Conservation (phyloP, 805 yeast genomes). For the Ogataea haglerorum region DNA sequence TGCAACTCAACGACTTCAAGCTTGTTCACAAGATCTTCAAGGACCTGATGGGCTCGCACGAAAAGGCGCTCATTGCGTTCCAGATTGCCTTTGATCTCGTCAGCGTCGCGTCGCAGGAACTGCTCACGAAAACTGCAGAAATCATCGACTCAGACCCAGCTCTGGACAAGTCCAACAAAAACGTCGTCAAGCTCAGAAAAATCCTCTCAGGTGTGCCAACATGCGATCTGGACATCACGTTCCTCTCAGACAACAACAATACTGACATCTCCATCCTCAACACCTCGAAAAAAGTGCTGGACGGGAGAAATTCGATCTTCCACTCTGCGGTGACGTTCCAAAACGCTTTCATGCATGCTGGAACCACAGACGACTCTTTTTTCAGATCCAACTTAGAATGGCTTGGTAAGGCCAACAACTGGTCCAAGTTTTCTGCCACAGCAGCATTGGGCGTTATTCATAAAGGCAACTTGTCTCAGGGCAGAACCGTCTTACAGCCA, state of each 20-base stretch:
- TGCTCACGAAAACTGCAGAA: conserved; percentile 56
- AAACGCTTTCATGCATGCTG: conserved; percentile 92
- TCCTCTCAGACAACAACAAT: conserved; percentile 79
- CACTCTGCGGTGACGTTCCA: conserved; percentile 95
- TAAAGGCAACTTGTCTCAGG: conserved; percentile 90
- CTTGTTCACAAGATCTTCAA: conserved; percentile 70
- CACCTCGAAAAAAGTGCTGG: conserved; percentile 75
- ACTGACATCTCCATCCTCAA: conserved; percentile 80
- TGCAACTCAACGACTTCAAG: conserved; percentile 75
- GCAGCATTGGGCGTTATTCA: conserved; percentile 98
- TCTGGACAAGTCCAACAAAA: conserved; percentile 26
- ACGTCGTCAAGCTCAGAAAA: conserved; percentile 48
- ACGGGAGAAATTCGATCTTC: conserved; percentile 89
- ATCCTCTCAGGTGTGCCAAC: conserved; percentile 91
- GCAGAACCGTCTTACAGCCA: conserved; percentile 80
- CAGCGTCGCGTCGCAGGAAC: conserved; percentile 84
- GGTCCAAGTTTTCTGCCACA: conserved; percentile 97
- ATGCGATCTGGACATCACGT: conserved; percentile 87
- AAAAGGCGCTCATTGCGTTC: conserved; percentile 60
- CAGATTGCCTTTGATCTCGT: conserved; percentile 96
- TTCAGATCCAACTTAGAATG: conserved; percentile 89
- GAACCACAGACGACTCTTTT: conserved; percentile 92
- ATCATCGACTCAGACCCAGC: conserved; percentile 32
- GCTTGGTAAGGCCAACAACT: conserved; percentile 95
- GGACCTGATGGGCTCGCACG: conserved; percentile 43